Percentiles rank a stretch among this genome's conserved stretches.
phyloP scores from a whole-genome alignment of 164 flowering plant genomes.

The Euptelea pleiosperma region DNA sequence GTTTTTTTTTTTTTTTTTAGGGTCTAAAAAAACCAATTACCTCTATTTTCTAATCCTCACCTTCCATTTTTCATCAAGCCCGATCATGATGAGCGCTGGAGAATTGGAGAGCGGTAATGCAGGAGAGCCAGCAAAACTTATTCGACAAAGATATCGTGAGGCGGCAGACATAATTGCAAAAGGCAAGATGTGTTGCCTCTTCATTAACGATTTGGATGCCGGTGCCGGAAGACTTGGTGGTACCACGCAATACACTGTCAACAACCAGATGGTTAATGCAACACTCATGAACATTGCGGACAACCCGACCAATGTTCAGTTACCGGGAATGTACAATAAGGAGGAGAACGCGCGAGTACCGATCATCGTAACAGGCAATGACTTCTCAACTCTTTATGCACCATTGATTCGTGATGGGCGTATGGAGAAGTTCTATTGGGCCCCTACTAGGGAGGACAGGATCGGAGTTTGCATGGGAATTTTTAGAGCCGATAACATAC shows the following conservation, averaged over 20 bases:
- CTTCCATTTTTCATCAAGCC: conserved; percentile 26
- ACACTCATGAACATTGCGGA: conserved; percentile 58
- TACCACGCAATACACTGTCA: conserved; percentile 49
- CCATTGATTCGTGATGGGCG: conserved; percentile 53
- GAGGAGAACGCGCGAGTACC: conserved; percentile 43
- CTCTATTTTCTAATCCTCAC: no score
- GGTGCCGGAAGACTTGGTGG: conserved; percentile 50
- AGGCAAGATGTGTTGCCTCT: conserved; percentile 50
- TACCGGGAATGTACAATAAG: conserved; percentile 55
- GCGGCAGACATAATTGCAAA: conserved; percentile 42
- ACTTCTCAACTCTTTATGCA: conserved; percentile 47
- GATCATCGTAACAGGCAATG: conserved; percentile 46
- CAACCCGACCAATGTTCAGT: conserved; percentile 47
- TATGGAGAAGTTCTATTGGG: conserved; percentile 57
- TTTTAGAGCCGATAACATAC: conserved; percentile 30
- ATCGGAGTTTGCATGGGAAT: conserved; percentile 47
- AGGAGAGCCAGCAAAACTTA: conserved; percentile 42
- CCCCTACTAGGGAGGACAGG: conserved; percentile 42
- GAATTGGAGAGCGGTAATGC: conserved; percentile 47
- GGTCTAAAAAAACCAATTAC: no score
- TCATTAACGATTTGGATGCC: conserved; percentile 53
- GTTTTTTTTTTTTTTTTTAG: no score
- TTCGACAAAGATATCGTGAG: conserved; percentile 46
- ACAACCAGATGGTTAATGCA: conserved; percentile 55
- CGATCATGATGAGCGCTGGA: conserved; percentile 49